These are phyloP conservation scores for Beauveria medogensis DNA, from an alignment of 2,329 filamentous ascomycete species.

Conservation along the genomic window DNA sequence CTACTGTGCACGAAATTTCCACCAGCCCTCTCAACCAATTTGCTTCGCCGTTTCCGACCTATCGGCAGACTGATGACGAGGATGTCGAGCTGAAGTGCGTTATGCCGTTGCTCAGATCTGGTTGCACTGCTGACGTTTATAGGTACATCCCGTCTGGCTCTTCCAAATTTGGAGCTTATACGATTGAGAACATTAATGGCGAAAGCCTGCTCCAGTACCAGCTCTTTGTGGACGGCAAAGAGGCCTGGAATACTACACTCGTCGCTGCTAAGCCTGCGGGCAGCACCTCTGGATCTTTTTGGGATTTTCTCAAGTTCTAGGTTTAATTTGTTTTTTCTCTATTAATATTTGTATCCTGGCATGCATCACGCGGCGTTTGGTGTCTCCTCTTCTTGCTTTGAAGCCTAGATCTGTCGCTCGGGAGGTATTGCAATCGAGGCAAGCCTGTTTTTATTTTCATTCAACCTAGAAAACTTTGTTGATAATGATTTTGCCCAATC, in stretches of 20 bases:
- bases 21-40: slow-evolving; percentile 91
- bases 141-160: slow-evolving; percentile 77
- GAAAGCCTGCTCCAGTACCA: slow-evolving; percentile 70
- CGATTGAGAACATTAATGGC: slow-evolving; percentile 60
- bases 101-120: no score
- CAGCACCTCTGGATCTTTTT: slow-evolving; percentile 29
- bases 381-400: neutral
- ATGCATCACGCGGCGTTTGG: slow-evolving; percentile 3
- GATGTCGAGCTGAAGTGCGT: slow-evolving; percentile 79
- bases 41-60: slow-evolving; percentile 77
- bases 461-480: no score
- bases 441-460: neutral
- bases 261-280: slow-evolving; percentile 32
- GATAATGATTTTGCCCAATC: neutral
- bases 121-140: neutral
- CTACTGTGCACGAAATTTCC: slow-evolving; percentile 81
- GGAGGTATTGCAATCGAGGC: neutral
- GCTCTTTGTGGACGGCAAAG: slow-evolving; percentile 72
- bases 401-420: neutral
- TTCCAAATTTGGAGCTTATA: slow-evolving; percentile 70
- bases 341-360: neutral
- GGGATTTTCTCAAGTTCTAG: slow-evolving; percentile 33
- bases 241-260: slow-evolving; percentile 62
- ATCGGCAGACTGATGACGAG: slow-evolving; percentile 69
- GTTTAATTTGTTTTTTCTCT: neutral